Evolutionary conservation across 331 rosid species (phyloP).

Genomic region (Quercus phellos): DNA sequence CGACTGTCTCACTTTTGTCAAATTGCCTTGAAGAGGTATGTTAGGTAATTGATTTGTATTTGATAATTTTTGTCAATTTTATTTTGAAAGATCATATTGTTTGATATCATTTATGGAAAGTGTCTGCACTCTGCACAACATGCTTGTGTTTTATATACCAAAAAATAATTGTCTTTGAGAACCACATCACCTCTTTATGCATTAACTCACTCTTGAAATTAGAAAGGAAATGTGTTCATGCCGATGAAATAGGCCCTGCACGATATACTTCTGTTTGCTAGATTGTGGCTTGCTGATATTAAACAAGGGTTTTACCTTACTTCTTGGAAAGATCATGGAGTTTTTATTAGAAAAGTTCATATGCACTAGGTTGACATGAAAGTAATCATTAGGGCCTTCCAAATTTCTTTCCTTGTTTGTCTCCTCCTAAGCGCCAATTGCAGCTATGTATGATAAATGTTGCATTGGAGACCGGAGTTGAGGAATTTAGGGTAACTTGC

Average conservation of each 20-base stretch:
- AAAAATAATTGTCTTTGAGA: background rate
- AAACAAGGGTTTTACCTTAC: background rate
- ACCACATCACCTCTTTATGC: background rate
- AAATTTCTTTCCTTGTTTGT: background rate
- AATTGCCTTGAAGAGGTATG: conserved; percentile 62
- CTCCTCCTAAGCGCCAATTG: background rate
- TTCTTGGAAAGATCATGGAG: too few relatives aligned
- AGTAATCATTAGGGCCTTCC: background rate
- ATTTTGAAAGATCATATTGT: background rate
- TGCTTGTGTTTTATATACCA: too few relatives aligned
- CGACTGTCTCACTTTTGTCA: conserved; percentile 45
- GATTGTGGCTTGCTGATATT: background rate
- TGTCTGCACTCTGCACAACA: too few relatives aligned
- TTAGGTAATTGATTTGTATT: background rate
- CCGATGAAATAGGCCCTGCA: background rate
- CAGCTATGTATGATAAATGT: background rate
- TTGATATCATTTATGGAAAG: background rate
- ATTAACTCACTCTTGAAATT: background rate
- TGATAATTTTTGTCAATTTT: background rate
- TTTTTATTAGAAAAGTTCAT: background rate
- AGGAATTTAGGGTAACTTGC: background rate
- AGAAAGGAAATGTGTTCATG: background rate
- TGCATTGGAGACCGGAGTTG: background rate
- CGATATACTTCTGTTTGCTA: background rate
- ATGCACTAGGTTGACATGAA: background rate